Evolutionary conservation across 75 land plant genomes (phyloP).

Genomic region (Chamaecyparis obtusa): DNA sequence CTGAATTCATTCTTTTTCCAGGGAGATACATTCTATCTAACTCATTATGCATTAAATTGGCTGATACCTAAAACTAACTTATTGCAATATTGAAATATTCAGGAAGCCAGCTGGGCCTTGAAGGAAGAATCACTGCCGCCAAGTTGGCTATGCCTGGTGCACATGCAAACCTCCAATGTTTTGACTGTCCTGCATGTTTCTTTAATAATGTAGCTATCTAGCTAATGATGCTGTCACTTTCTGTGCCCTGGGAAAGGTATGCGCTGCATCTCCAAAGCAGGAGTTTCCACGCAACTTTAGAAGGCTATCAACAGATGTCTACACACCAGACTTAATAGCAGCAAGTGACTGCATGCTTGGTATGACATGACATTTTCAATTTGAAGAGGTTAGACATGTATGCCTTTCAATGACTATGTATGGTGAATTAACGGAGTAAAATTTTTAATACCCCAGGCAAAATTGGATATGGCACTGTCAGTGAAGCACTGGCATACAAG

Average conservation of each 20-base stretch:
- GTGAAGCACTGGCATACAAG: conserved; percentile 93
- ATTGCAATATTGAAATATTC: conserved; percentile 9
- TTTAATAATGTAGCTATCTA: conserved; percentile 6
- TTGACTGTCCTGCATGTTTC: conserved; percentile 6
- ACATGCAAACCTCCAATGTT: background rate
- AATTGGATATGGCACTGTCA: conserved; percentile 98
- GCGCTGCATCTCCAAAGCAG: conserved; percentile 87
- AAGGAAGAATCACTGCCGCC: conserved; percentile 77
- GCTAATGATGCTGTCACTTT: background rate
- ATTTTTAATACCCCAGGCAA: conserved; percentile 57
- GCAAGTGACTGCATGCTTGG: conserved; percentile 99
- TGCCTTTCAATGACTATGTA: background rate
- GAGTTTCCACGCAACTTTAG: conserved; percentile 78
- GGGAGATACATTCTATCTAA: background rate
- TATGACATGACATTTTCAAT: conserved; percentile 4
- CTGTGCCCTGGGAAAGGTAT: conserved; percentile 55
- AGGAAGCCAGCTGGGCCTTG: conserved; percentile 93
- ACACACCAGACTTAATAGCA: conserved; percentile 94
- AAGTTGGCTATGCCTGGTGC: conserved; percentile 95
- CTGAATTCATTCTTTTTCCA: background rate
- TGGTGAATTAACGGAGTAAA: background rate
- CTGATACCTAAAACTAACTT: background rate
- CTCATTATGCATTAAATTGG: background rate
- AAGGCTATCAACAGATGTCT: conserved; percentile 82
- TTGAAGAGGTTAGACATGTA: too few relatives aligned